Conservation (phyloP, 495 filamentous ascomycete genomes). For the Aspergillus steynii region DNA sequence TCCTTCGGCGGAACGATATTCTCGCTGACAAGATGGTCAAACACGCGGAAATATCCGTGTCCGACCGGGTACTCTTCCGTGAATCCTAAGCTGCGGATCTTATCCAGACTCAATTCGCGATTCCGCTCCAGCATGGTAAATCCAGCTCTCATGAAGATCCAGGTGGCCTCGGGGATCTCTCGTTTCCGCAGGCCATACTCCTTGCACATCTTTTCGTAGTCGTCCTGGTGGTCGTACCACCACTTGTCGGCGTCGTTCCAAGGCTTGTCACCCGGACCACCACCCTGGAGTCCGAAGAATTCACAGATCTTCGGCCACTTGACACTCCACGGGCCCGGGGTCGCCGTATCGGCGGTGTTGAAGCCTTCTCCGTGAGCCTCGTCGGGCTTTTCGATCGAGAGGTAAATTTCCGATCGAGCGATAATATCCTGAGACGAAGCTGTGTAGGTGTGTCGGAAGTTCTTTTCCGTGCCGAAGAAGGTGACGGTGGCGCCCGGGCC, state of each 20-base stretch:
- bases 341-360: conserved; percentile 27
- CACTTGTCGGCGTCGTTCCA: neutral
- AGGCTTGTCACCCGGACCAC: neutral
- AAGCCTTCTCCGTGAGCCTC: conserved; percentile 17
- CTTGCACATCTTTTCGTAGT: neutral
- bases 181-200: conserved; percentile 4
- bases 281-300: conserved; percentile 29
- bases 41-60: conserved; percentile 9
- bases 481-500: conserved; percentile 20
- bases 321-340: conserved; percentile 19
- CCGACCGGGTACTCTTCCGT: conserved; percentile 20
- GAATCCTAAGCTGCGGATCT: conserved; percentile 20
- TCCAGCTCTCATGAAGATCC: conserved; percentile 17
- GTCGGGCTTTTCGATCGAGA: conserved; percentile 21
- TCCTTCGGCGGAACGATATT: neutral
- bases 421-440: conserved; percentile 25
- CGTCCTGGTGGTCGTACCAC: neutral
- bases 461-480: conserved; percentile 23
- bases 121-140: conserved; percentile 18
- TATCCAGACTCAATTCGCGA: conserved; percentile 19
- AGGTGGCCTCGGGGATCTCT: conserved; percentile 13
- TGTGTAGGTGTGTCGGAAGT: conserved; percentile 17
- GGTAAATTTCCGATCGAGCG: conserved; percentile 21
- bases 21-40: conserved; percentile 11
- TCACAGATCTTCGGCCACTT: conserved; percentile 27